These are phyloP conservation scores for Diplodia mutila DNA, from an alignment of 2,329 filamentous ascomycete species.

Conservation along the genomic window DNA sequence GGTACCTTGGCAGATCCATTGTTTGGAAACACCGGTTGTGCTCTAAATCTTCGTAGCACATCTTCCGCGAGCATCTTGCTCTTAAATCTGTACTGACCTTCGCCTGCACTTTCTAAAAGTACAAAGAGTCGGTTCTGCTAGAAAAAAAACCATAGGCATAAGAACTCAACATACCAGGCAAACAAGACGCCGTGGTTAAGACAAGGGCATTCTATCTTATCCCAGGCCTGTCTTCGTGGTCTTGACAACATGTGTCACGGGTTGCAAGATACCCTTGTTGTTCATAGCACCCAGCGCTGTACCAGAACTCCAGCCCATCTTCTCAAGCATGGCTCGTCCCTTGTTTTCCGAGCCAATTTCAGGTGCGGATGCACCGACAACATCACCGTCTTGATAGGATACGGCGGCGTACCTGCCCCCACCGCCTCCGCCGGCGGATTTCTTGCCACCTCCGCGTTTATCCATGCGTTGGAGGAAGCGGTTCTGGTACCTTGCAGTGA, in stretches of 20 bases:
- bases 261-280: conserved; percentile 86
- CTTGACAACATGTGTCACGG: conserved; percentile 86
- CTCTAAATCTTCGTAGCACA: background rate
- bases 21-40: background rate
- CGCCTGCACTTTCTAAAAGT: background rate
- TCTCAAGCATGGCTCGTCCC: conserved; percentile 86
- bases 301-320: conserved; percentile 94
- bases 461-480: conserved; percentile 24
- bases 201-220: conserved; percentile 36
- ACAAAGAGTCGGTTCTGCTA: background rate
- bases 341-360: conserved; percentile 83
- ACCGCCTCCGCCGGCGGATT: conserved; percentile 39
- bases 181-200: background rate
- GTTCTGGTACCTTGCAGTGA: conserved; percentile 33
- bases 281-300: conserved; percentile 79
- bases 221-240: conserved; percentile 82
- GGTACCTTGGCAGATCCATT: background rate
- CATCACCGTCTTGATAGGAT: conserved; percentile 78
- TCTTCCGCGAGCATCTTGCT: background rate
- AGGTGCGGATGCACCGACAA: conserved; percentile 82
- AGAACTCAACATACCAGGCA: background rate
- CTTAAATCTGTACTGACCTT: background rate
- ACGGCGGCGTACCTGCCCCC: conserved; percentile 49
- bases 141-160: background rate
- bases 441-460: conserved; percentile 11